Evolutionary conservation across 2,329 filamentous ascomycete species (phyloP), one percentile per base, ranked within the genome.

Genomic region (Cercospora janseana): DNA sequence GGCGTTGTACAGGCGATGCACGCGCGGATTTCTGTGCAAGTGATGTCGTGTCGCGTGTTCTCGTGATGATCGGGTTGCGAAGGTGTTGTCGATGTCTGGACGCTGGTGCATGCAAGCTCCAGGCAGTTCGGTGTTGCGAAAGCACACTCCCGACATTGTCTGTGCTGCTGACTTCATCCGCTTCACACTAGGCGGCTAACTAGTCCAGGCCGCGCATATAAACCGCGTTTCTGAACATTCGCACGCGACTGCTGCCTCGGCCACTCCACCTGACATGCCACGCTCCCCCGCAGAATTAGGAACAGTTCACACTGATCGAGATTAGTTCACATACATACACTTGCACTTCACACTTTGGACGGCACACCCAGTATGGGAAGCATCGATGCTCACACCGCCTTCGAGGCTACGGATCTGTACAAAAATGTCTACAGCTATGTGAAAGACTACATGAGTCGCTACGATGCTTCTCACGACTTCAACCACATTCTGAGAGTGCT

Each of bases 401-500:
- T 67, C 41, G 65, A 67, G 46, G 51, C 41, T 8, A 63, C 63
- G 18, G 56, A 56, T 4, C 58, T 69, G 2, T 66, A 66, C 44
- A 47, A 56, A 31, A 62, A 62, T 15, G 62, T 67, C 49, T 81
- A 80, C 13, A 70, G 72, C 37, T 87, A 85, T 66, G 83, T 88
- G 46, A 74, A 81, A 63, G 72, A 76, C 32, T 89, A 87, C 74
- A 92, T 91, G 85, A 75, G 80, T 37, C 76, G 80, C 56, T 88
- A 88, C 70, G 91, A 96, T 71, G 82, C 82, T 44, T 95, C 88
- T 2, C 91, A 96, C 73, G 88, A 95, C 73, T 94, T 88, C 74
- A 75, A 81, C 49, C 91, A 96, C 69, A 87, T 95, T 63, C 75
- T 82, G 56, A 85, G 91, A 46, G 90, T 96, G 16, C 72, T 90